These are phyloP conservation scores for Coemansia sp. DNA, from an alignment of 192 early-diverging fungal genomes.

Conservation along the genomic window DNA sequence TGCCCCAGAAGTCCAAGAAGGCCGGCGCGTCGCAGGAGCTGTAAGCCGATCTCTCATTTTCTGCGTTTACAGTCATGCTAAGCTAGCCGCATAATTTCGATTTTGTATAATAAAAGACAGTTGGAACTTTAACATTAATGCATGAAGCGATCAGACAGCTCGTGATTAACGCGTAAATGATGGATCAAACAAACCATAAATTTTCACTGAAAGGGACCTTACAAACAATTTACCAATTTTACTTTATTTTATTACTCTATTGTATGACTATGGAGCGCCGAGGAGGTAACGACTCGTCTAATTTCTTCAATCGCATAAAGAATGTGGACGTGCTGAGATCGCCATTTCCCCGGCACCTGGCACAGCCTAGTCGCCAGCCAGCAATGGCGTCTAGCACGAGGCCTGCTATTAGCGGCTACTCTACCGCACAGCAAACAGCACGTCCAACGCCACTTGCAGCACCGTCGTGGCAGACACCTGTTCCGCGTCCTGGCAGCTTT, in stretches of 20 bases:
- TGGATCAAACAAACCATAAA: too few species aligned
- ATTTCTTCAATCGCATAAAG: constrained; percentile 43
- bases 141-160: too few species aligned
- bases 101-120: constrained; percentile 39
- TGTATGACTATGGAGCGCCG: constrained; percentile 23
- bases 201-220: too few species aligned
- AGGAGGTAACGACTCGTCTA: constrained; percentile 13
- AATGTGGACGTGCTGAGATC: constrained; percentile 36
- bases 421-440: background rate
- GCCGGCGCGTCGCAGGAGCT: constrained; percentile 62
- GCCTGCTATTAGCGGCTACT: background rate
- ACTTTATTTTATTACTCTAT: constrained; percentile 3
- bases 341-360: constrained; percentile 38
- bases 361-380: constrained; percentile 8
- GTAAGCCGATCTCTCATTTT: constrained; percentile 44
- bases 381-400: constrained; percentile 13
- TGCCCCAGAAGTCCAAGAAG: constrained; percentile 81
- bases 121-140: background rate
- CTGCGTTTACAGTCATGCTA: too few species aligned
- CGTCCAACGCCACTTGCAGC: constrained; percentile 18
- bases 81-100: constrained; percentile 60
- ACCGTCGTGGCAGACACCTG: constrained; percentile 20
- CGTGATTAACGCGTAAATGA: too few species aligned
- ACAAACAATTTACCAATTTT: background rate
- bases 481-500: constrained; percentile 1